Base-by-base conservation (phyloP, 2,329 filamentous ascomycete genomes). In the Alternaria postmessia region DNA sequence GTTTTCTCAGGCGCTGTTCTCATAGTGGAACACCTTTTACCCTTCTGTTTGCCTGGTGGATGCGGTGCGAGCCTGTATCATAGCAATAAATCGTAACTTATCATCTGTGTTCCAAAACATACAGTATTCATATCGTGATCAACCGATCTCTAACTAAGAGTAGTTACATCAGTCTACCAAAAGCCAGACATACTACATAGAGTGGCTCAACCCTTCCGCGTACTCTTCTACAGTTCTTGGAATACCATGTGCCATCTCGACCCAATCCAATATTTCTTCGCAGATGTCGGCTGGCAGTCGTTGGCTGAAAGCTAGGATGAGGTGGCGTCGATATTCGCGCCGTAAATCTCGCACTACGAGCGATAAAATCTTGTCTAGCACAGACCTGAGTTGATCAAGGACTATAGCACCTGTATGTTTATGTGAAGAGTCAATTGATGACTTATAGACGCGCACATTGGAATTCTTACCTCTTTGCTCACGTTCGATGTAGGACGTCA, bases 11-110 rank as follows among this genome's bases (percentile, higher is more conserved):
- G 46, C 30, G 16, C 46, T 16, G 14, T 32, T 48, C 18, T 20
- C 28, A 22, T 24, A 34, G 30, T 48, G 32, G 46, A 36, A 48
- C 30, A 34, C 18, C 18, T 48, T 48, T 36, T 24, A 48, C 5
- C 46, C n/a, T 36, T 48, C 46, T 48, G 46, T 24, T 48, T 36
- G 46, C 30, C 30, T 36, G 46, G 46, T 48, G 14, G 46, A 34
- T 36, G 30, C 30, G 46, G 30, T 48, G 30, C 30, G 16, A 48
- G 20, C 18, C 30, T 48, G 30, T 48, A 48, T 48, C 18, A 48
- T 24, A 36, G 30, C 18, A 48, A 48, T 36, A 24, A 34, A 32
- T 34, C 46, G 12, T 22, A 41, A 6, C 9, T 22, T 22, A 48
- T 36, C 28, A 48, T 30, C 32, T 4, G 14, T 9, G 3, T 20